Percentiles rank a stretch among this genome's conserved stretches.
Conservation (phyloP, 2,329 filamentous ascomycete genomes). For the Ramularia collo-cygni region DNA sequence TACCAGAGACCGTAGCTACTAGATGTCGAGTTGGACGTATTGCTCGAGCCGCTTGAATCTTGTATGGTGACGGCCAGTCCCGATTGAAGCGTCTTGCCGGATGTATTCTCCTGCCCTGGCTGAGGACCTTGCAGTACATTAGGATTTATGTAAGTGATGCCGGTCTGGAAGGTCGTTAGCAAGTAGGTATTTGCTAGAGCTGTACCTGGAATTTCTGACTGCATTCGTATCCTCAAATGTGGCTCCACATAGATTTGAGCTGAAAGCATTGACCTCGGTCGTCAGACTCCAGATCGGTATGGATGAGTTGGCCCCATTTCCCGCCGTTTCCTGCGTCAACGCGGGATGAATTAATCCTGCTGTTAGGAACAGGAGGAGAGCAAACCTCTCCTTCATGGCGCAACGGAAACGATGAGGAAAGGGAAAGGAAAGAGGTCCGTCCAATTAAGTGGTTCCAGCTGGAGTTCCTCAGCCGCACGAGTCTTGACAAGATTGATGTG, state of each 20-base stretch:
- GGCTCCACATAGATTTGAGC: constrained; percentile 8
- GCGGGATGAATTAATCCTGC: too few species aligned
- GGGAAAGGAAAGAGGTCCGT: too few species aligned
- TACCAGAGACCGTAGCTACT: constrained; percentile 9
- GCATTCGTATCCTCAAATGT: constrained; percentile 11
- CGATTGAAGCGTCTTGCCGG: constrained; percentile 4
- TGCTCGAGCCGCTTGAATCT: background rate
- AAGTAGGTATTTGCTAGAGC: too few species aligned
- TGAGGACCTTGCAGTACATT: constrained; percentile 8
- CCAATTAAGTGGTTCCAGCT: too few species aligned
- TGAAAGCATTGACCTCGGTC: background rate
- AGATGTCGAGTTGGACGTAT: constrained; percentile 2
- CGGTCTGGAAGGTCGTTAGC: background rate
- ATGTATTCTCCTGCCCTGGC: constrained; percentile 6
- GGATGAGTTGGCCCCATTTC: too few species aligned
- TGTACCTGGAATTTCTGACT: too few species aligned
- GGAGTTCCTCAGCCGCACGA: too few species aligned
- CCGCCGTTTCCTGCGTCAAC: background rate
- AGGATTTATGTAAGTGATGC: constrained; percentile 8
- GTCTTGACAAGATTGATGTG: too few species aligned
- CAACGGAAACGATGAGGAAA: too few species aligned
- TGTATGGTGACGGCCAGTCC: constrained; percentile 4
- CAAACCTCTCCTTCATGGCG: too few species aligned
- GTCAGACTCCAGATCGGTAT: constrained; percentile 5
- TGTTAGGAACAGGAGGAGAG: too few species aligned